Base-by-base conservation (phyloP, 2,329 filamentous ascomycete species). In the Penicillium occitanis region DNA sequence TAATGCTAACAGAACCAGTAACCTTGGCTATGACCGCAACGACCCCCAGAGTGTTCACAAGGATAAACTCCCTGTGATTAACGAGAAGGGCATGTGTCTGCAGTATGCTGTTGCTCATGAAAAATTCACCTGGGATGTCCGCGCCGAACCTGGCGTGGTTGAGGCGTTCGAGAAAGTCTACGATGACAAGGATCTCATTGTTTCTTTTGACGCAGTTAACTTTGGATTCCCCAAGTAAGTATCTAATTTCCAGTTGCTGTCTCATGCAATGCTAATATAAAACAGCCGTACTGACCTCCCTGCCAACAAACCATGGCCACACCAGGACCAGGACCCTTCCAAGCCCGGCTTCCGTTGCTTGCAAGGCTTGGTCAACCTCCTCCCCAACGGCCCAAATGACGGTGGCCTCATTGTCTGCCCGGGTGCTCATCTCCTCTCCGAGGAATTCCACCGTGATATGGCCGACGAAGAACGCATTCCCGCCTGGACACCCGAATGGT, bases 371-470 rank as follows among this genome's bases (percentile, higher is more conserved):
- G 67, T 82, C 2, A 82, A 82, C 68, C 76, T 76, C 5, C 70
- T 74, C 19, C 80, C 79, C 5, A 79, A 79, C 57, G 81, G 81
- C 0, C 74, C 74, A 1, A 71, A 81, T 2, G 81, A 83, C 61
- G 81, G 81, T 17, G 80, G 80, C 1, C 68, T 83, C 14, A 74
- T 83, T 22, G 70, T 83, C 19, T 77, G 81, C 73, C 75, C 76
- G 22, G 80, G 80, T 5, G 76, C 73, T 7, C 68, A 73, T n/a
- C 75, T 76, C 55, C 71, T 81, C 1, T 77, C 74, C 50, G 72
- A 81, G 67, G 81, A 80, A 74, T 82, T 81, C 70, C 70, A 75
- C 6, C 71, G 76, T 61, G 74, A 76, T 42, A 50, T 64, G 40
- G 14, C 17, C 5, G 17, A 64, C 11, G 62, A 71, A 70, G 61